Evolutionary conservation across 495 filamentous ascomycete species (phyloP), one percentile per base, ranked within the genome.

Genomic region (Penicillium bialowiezense): DNA sequence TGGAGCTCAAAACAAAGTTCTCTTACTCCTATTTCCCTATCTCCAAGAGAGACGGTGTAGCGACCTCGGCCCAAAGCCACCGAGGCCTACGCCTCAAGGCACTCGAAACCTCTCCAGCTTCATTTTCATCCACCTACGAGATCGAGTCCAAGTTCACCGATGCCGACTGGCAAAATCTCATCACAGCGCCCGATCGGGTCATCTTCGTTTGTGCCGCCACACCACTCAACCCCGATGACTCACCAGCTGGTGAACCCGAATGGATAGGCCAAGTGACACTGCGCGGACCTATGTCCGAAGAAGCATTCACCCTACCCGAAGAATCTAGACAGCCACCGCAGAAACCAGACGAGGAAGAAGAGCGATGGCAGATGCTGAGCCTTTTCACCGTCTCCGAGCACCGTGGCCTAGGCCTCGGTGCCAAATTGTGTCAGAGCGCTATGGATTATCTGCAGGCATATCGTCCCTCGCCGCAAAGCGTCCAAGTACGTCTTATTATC

Each of bases 251-350:
- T 32, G 15, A n/a, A 7, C 32, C 32, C 4, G 24, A 61, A 47
- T 70, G 65, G 67, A 43, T 73, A n/a, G 67, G 59, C 7, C 67
- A 67, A 40, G 55, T 68, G 12, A 69, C 62, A 29, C 23, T 72
- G 0, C 51, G 63, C 5, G 69, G 67, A 6, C 67, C 69, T 3
- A 31, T 44, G 4, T 50, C 50, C 12, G 38, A 33, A 13, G 44
- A 45, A 1, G 49, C 50, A 2, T 69, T 65, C 45, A 37, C 40
- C 0, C 24, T 69, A 6, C 59, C 62, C 6, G 35, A 7, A 2
- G 62, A 60, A 42, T 52, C 59, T 14, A 57, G 53, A 0, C 57
- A 63, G 28, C 54, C 52, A 5, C 10, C 45, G 0, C 45, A 35
- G 2, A 37, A 33, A 6, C 23, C 40, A 2, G 68, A 65, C 7